Base-by-base conservation (phyloP, 495 filamentous ascomycete genomes). In the Aspergillus wentii region DNA sequence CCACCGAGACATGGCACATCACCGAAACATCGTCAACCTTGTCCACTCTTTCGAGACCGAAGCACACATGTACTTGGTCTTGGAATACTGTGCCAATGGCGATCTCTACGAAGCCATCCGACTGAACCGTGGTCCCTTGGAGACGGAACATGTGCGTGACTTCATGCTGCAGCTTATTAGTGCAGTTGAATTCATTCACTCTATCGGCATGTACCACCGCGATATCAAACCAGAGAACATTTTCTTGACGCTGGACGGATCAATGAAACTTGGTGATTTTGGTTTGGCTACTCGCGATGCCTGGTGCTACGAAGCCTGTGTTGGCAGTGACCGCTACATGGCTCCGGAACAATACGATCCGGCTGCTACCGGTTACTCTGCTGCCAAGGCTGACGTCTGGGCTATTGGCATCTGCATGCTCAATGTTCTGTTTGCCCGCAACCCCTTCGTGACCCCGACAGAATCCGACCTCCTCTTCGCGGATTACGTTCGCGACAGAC, bases 151-250 rank as follows among this genome's bases (percentile, higher is more conserved):
- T 61, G 92, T 98, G 37, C 85, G 91, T 33, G 85, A 86, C 25
- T 94, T 96, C 73, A 97, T 98, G 94, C 69, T 95, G 31, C 81
- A 98, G 63, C 78, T 98, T 15, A 72, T 98, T 35, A 82, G 84
- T 55, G 88, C 94, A 28, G 83, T 98, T 36, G 82, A 88, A 33
- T 87, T 85, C 62, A 87, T 95, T 72, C 92, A 98, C 56, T 67
- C 74, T 45, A 88, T 89, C 55, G 88, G 87, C 43, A 74, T 97
- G 50, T 96, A 90, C 62, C 92, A 98, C 59, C 88, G 92, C 41
- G 92, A 98, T 62, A 96, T 98, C 77, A 98, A 98, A 70, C 92
- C 92, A 6, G 92, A 98, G 74, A 98, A 98, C 68, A 94, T 98
- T 63, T 97, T 98, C 65, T 72, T 98, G 44, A 85, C 78, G 46